Conservation (phyloP, 495 filamentous ascomycete species). For the Rusavskia elegans region DNA sequence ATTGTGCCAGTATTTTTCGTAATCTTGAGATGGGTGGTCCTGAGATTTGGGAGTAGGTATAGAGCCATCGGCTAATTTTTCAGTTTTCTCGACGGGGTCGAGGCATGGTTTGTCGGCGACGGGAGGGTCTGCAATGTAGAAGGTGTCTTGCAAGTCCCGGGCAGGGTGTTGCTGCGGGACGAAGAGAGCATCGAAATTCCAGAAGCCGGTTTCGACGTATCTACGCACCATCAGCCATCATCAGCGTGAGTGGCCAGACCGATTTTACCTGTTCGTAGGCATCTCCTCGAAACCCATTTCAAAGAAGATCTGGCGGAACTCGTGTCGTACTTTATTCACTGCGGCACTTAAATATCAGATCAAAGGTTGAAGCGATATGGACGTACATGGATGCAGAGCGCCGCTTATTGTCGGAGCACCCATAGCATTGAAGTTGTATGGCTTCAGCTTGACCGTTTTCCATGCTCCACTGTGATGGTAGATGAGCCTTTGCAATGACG, state of each 20-base stretch:
- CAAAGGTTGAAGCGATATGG: background rate
- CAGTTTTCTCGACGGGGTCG: slow-evolving; percentile 34
- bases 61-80: slow-evolving; percentile 13
- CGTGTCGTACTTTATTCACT: slow-evolving; percentile 82
- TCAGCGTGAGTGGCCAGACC: background rate
- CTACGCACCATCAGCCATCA: slow-evolving; percentile 29
- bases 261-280: slow-evolving; percentile 46
- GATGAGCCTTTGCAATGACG: slow-evolving; percentile 3
- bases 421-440: slow-evolving; percentile 91
- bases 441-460: slow-evolving; percentile 83
- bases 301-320: slow-evolving; percentile 96
- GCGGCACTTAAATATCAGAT: background rate
- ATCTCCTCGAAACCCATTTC: slow-evolving; percentile 80
- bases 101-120: slow-evolving; percentile 60
- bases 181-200: slow-evolving; percentile 96
- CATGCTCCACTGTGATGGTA: slow-evolving; percentile 40
- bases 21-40: slow-evolving; percentile 39
- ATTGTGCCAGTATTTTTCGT: slow-evolving; percentile 75
- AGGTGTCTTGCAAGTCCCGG: slow-evolving; percentile 91
- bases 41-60: slow-evolving; percentile 8
- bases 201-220: slow-evolving; percentile 93
- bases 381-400: slow-evolving; percentile 60
- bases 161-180: slow-evolving; percentile 96
- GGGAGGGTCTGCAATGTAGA: slow-evolving; percentile 86
- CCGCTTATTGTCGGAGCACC: slow-evolving; percentile 67